phyloP scores from a whole-genome alignment of 768 basidiomycete genomes.

The Boletus reticulatus region DNA sequence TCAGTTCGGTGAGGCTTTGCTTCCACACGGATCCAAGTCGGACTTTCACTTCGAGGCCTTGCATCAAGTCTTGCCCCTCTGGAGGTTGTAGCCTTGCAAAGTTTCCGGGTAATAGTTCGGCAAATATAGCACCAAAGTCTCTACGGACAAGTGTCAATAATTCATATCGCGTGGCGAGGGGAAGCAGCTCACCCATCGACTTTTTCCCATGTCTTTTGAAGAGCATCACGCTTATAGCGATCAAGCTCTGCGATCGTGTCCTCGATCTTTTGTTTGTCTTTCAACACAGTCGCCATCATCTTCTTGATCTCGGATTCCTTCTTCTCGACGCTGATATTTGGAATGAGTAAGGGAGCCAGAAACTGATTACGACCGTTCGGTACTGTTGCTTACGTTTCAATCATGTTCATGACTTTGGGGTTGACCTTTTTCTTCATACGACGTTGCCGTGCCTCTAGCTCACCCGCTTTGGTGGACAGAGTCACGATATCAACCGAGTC shows the following conservation, averaged over 20 bases:
- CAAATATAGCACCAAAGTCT: slow-evolving; percentile 96
- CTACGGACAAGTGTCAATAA: slow-evolving; percentile 36
- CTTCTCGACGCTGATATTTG: slow-evolving; percentile 77
- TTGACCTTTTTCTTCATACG: slow-evolving; percentile 96
- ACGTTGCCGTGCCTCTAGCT: slow-evolving; percentile 75
- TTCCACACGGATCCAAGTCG: slow-evolving; percentile 96
- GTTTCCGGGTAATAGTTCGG: slow-evolving; percentile 92
- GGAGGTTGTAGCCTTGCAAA: slow-evolving; percentile 94
- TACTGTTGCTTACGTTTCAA: slow-evolving; percentile 68
- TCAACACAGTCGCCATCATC: slow-evolving; percentile 83
- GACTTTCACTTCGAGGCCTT: slow-evolving; percentile 97
- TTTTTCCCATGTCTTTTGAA: slow-evolving; percentile 95
- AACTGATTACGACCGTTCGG: background rate
- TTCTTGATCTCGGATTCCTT: slow-evolving; percentile 82
- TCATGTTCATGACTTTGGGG: slow-evolving; percentile 93
- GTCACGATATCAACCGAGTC: slow-evolving; percentile 54
- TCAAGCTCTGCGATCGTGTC: slow-evolving; percentile 92
- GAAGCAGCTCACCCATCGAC: slow-evolving; percentile 70
- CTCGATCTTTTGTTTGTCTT: slow-evolving; percentile 95
- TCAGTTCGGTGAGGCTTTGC: slow-evolving; percentile 93
- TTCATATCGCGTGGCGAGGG: background rate
- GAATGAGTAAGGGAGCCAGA: background rate
- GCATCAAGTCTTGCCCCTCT: slow-evolving; percentile 89
- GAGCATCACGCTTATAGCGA: slow-evolving; percentile 88
- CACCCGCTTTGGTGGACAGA: slow-evolving; percentile 61